A percentile compares a stretch with the other conserved stretches of the same genome.
Conservation (phyloP, 495 filamentous ascomycete species). For the Aspergillus bridgeri region DNA sequence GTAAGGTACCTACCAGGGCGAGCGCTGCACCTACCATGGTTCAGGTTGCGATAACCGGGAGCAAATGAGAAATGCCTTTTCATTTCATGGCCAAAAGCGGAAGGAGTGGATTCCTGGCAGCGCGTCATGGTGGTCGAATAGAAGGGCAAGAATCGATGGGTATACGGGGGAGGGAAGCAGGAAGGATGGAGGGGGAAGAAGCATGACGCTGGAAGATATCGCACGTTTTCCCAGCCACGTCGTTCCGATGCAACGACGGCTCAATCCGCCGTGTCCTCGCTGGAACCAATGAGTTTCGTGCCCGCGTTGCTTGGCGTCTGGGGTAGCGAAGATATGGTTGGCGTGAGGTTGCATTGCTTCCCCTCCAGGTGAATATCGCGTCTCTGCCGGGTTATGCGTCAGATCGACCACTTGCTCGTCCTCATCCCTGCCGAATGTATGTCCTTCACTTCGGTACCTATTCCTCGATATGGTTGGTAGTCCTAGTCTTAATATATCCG, state of each 20-base stretch:
- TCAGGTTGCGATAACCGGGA: slow-evolving; percentile 60
- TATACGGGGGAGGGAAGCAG: too few species aligned
- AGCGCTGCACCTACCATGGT: slow-evolving; percentile 56
- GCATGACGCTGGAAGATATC: not conserved
- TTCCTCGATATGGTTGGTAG: too few species aligned
- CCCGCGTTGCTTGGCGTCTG: not conserved
- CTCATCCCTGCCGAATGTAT: too few species aligned
- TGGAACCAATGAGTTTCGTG: not conserved
- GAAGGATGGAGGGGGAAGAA: not conserved
- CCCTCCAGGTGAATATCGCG: too few species aligned
- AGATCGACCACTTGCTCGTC: too few species aligned
- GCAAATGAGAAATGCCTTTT: slow-evolving; percentile 62
- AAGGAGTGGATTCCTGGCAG: not conserved
- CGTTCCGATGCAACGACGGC: too few species aligned
- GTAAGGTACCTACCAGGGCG: not conserved
- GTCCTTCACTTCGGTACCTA: too few species aligned
- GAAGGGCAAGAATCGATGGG: too few species aligned
- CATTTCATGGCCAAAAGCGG: slow-evolving; percentile 50
- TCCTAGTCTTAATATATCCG: too few species aligned
- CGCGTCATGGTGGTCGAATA: not conserved
- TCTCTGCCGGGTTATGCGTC: too few species aligned
- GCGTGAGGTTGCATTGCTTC: not conserved
- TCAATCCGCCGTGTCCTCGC: not conserved
- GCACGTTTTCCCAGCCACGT: not conserved
- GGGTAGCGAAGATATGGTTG: not conserved